Evolutionary conservation across 2,329 filamentous ascomycete genomes (phyloP).

Genomic region (Fusarium xyrophilum): DNA sequence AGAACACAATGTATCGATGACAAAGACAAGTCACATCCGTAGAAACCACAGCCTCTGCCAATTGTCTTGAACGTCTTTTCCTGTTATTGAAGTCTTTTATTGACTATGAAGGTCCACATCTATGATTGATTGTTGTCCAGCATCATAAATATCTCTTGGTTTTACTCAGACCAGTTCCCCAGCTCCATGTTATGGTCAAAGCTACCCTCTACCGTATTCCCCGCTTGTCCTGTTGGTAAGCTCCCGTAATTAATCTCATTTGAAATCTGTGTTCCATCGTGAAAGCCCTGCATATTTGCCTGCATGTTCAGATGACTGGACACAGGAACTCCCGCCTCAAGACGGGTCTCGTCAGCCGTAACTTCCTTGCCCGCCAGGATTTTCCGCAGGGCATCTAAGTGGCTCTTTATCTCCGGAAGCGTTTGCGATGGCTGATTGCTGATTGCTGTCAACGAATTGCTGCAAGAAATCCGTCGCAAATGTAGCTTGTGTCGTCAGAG

Average conservation of each 20-base stretch:
- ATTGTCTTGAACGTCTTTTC: too few species aligned
- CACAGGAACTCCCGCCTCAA: slow-evolving; percentile 1
- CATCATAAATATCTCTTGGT: slow-evolving; percentile 20
- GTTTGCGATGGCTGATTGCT: neutral
- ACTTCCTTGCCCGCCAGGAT: neutral
- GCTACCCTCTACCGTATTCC: neutral
- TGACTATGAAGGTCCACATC: accelerated
- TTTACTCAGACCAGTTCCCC: slow-evolving; percentile 16
- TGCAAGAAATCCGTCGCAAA: slow-evolving; percentile 2
- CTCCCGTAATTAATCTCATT: neutral
- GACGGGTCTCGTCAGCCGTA: neutral
- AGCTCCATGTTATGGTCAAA: neutral
- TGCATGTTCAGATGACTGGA: neutral
- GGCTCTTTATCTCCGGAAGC: neutral
- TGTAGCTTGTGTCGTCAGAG: neutral
- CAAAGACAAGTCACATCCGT: too few species aligned
- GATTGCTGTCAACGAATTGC: slow-evolving; percentile 1
- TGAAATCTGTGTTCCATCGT: accelerated
- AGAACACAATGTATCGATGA: too few species aligned
- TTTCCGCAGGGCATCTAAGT: neutral
- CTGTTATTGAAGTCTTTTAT: accelerated
- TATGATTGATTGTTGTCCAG: neutral
- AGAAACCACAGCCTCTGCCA: too few species aligned
- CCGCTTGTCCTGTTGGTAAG: accelerated
- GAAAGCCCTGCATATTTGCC: accelerated